A percentile compares a stretch with the other conserved stretches of the same genome.
phyloP scores from a whole-genome alignment of 2,329 filamentous ascomycete genomes.

The Trichoderma afroharzianum region DNA sequence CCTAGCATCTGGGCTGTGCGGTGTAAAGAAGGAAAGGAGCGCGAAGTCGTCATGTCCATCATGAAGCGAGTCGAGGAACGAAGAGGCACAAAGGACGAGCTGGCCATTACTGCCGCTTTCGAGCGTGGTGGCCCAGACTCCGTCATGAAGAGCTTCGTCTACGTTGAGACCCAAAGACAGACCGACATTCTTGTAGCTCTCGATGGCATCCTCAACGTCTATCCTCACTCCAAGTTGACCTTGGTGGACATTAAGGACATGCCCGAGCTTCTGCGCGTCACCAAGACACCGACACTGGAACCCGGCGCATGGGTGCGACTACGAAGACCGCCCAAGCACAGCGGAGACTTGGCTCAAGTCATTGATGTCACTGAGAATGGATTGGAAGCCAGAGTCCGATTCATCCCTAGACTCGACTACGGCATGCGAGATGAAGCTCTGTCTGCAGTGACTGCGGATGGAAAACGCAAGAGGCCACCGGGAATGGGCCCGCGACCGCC shows the following conservation, averaged over 20 bases:
- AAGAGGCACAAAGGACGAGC: slow-evolving; percentile 69
- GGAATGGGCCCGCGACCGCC: slow-evolving; percentile 68
- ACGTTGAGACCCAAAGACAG: slow-evolving; percentile 85
- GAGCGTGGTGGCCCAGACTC: slow-evolving; percentile 76
- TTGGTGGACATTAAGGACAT: slow-evolving; percentile 96
- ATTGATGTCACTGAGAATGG: slow-evolving; percentile 91
- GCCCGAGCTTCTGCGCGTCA: slow-evolving; percentile 88
- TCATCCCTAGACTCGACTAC: slow-evolving; percentile 90
- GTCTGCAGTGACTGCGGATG: slow-evolving; percentile 46
- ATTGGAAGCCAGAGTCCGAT: slow-evolving; percentile 77
- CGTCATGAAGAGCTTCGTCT: slow-evolving; percentile 90
- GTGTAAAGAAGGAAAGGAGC: slow-evolving; percentile 93
- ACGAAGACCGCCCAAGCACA: slow-evolving; percentile 73
- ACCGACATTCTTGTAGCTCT: slow-evolving; percentile 80
- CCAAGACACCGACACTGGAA: slow-evolving; percentile 79
- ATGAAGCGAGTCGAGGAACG: slow-evolving; percentile 86
- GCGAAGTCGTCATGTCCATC: slow-evolving; percentile 82
- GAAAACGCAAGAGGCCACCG: slow-evolving; percentile 75
- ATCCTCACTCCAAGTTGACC: slow-evolving; percentile 80
- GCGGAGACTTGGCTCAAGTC: slow-evolving; percentile 86
- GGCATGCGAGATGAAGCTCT: slow-evolving; percentile 73
- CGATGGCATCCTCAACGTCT: slow-evolving; percentile 83
- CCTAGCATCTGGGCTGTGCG: slow-evolving; percentile 93
- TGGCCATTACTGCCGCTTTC: slow-evolving; percentile 85
- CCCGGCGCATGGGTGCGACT: slow-evolving; percentile 91